Evolutionary conservation across 495 filamentous ascomycete species (phyloP).

Genomic region (Daldinia concentrica): DNA sequence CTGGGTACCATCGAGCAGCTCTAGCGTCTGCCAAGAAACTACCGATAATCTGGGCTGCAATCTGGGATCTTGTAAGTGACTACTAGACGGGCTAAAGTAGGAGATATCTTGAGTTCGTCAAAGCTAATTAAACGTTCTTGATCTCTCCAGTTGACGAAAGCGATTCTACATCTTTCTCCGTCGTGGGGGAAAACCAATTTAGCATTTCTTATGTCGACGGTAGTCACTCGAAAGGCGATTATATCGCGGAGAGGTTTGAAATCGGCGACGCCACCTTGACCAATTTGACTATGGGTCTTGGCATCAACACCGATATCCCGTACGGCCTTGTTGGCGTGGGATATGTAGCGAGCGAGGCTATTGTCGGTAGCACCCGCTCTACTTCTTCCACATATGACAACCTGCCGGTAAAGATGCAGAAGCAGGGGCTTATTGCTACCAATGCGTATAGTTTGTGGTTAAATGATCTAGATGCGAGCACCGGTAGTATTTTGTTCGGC

Average conservation of each 20-base stretch:
- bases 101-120: neutral
- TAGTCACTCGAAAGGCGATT: conserved; percentile 78
- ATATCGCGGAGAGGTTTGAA: conserved; percentile 78
- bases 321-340: conserved; percentile 91
- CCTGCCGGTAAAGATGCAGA: conserved; percentile 77
- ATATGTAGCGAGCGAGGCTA: conserved; percentile 81
- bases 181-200: conserved; percentile 72
- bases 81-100: no score
- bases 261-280: conserved; percentile 73
- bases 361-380: conserved; percentile 58
- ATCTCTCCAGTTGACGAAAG: conserved; percentile 62
- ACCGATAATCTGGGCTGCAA: conserved; percentile 50
- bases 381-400: conserved; percentile 71
- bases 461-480: conserved; percentile 70
- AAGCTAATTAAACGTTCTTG: conserved; percentile 8
- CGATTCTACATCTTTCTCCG: conserved; percentile 73
- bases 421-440: conserved; percentile 77
- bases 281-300: conserved; percentile 87
- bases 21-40: conserved; percentile 63
- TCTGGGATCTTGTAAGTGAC: conserved; percentile 58
- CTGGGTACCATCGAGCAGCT: conserved; percentile 76
- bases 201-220: conserved; percentile 90
- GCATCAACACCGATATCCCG: conserved; percentile 70
- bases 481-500: conserved; percentile 74
- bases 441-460: conserved; percentile 92